Evolutionary conservation across 2,329 filamentous ascomycete species (phyloP), one percentile per base, ranked within the genome.

Genomic region (Juglanconis oblonga): DNA sequence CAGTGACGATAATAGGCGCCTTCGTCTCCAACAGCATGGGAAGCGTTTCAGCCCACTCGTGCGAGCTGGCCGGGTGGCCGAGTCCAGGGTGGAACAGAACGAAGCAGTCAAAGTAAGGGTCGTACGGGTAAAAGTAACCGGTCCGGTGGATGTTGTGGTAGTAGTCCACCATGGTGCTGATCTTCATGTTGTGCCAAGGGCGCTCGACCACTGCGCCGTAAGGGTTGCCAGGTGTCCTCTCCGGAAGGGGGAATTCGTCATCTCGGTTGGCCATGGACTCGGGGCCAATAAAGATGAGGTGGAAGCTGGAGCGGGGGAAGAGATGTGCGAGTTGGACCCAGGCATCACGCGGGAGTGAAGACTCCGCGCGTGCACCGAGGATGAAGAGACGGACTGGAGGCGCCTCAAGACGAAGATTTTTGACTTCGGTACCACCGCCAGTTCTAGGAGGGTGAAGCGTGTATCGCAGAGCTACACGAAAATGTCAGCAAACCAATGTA

Each of bases 31-130:
- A 81, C 33, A 99, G 83, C 69, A 92, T 82, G 2, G 95, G 95
- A 7, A 99, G 76, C 0, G 95, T 98, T 68, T 94, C 88, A 61
- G 89, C 85, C 95, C 96, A 99, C 74, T 99, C 95, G 69, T 96
- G 91, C 55, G 90, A 91, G 70, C 89, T 94, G 13, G 93, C 92
- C 0, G 96, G 93, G 73, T 99, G 95, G 11, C 95, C 96, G 17
- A 99, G 83, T 8, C 96, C 96, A 0, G 96, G 96, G 71, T 99
- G 96, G 81, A 98, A 99, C 55, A 97, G 84, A 69, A 99, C 87
- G 71, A 99, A 97, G 74, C 91, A 95, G 79, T 99, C 95, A 74
- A 99, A 97, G 78, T 99, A 99, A 1, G 95, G 95, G 72, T 99
- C 95, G 72, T 96, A 97, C 0, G 96, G 95, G 60, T 90, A 87